phyloP scores from a whole-genome alignment of 495 filamentous ascomycete genomes.

The Penicillium odoratum region DNA sequence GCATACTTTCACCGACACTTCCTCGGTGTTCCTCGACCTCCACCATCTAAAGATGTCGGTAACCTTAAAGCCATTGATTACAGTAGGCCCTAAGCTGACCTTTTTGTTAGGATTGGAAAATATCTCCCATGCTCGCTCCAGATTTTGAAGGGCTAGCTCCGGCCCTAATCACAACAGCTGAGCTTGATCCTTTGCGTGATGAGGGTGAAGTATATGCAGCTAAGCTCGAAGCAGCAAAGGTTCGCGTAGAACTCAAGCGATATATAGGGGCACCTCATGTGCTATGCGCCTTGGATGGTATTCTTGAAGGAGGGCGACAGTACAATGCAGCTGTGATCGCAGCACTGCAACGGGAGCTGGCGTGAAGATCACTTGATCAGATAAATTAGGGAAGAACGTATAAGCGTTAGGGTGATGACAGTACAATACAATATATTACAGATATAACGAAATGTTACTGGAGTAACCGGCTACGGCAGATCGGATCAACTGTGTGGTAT shows the following conservation, averaged over 20 bases:
- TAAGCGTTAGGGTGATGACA: constrained; percentile 16
- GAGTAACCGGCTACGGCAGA: neutral
- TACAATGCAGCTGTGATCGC: constrained; percentile 33
- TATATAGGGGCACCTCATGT: constrained; percentile 38
- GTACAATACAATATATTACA: constrained; percentile 23
- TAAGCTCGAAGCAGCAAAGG: constrained; percentile 40
- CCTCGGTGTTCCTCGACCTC: constrained; percentile 36
- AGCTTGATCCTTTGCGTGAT: constrained; percentile 48
- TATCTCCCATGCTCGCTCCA: constrained; percentile 37
- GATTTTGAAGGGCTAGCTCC: constrained; percentile 40
- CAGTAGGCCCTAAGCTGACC: neutral
- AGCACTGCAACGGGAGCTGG: constrained; percentile 26
- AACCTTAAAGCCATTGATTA: neutral
- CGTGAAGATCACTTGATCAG: constrained; percentile 10
- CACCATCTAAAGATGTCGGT: constrained; percentile 32
- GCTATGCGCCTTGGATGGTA: constrained; percentile 33
- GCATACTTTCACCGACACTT: constrained; percentile 42
- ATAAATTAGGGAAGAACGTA: constrained; percentile 15
- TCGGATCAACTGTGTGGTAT: constrained; percentile 8
- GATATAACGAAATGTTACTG: constrained; percentile 14
- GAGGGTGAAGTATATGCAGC: constrained; percentile 47
- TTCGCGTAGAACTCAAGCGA: constrained; percentile 32
- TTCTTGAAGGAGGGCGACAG: constrained; percentile 30
- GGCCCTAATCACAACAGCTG: constrained; percentile 45
- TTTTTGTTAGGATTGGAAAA: constrained; percentile 38